These are phyloP conservation scores for Cutaneotrichosporon dermatis DNA, from an alignment of 1,284 basidiomycete species.

Conservation along the genomic window DNA sequence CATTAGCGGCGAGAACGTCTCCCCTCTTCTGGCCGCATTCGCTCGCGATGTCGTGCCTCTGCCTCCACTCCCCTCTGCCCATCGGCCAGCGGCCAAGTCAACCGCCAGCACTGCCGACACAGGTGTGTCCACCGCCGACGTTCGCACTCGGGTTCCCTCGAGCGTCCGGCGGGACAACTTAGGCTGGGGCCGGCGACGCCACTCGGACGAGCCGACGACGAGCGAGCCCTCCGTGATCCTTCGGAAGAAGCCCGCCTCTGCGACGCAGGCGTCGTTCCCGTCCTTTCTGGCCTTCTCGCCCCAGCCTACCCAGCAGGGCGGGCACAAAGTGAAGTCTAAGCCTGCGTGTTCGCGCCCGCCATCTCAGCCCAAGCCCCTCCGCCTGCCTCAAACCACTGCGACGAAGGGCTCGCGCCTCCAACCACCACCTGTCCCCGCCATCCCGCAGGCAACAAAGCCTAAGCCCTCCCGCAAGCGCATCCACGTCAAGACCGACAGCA, in stretches of 20 bases:
- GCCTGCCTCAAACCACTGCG: too few species aligned
- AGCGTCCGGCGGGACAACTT: slow-evolving; percentile 31
- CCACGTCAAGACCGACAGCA: neutral
- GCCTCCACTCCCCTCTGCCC: too few species aligned
- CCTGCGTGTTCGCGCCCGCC: too few species aligned
- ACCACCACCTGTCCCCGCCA: too few species aligned
- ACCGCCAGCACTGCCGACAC: too few species aligned
- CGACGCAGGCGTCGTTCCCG: slow-evolving; percentile 1
- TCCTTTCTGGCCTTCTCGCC: slow-evolving; percentile 7
- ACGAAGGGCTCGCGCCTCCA: too few species aligned
- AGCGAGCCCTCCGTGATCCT: neutral
- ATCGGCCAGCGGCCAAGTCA: too few species aligned
- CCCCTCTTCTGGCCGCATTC: slow-evolving; percentile 32
- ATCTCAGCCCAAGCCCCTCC: too few species aligned
- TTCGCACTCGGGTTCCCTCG: slow-evolving; percentile 2
- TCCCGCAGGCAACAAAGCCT: too few species aligned
- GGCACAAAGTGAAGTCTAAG: too few species aligned
- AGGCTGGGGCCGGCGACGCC: slow-evolving; percentile 37
- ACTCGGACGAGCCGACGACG: slow-evolving; percentile 3
- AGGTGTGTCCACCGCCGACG: neutral
- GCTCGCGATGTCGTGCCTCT: slow-evolving; percentile 10
- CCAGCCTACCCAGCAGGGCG: too few species aligned
- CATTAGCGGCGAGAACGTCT: slow-evolving; percentile 12
- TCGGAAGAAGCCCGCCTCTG: neutral
- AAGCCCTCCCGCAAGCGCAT: neutral